Percentiles rank a stretch among this genome's conserved stretches.
phyloP scores from a whole-genome alignment of 257 asterid species.

The Przewalskia tangutica region DNA sequence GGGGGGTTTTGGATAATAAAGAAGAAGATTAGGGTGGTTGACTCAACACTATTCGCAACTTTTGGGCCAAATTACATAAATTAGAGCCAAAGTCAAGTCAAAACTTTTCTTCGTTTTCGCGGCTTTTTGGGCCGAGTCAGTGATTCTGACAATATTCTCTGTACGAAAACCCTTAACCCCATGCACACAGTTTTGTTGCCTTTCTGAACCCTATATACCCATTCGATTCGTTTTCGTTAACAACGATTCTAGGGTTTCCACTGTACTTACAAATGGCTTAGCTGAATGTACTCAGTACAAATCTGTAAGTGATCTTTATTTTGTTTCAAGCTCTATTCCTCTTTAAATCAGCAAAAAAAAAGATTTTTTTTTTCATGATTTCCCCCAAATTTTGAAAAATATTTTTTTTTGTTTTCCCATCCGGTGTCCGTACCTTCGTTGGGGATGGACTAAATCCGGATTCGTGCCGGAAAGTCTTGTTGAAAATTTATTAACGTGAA shows the following conservation, averaged over 20 bases:
- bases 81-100: background rate
- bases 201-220: background rate
- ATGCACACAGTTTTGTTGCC: background rate
- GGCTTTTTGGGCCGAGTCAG: background rate
- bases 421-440: no score
- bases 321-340: background rate
- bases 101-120: conserved; percentile 2
- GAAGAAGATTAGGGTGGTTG: background rate
- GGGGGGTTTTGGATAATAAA: background rate
- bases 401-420: background rate
- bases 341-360: background rate
- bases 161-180: conserved; percentile 1
- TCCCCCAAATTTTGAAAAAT: background rate
- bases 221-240: background rate
- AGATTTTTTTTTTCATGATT: background rate
- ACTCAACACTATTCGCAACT: background rate
- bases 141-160: conserved; percentile 2
- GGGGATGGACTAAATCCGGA: no score
- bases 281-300: background rate
- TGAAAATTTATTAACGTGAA: no score
- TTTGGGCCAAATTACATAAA: background rate
- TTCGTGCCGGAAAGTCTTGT: no score
- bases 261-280: background rate
- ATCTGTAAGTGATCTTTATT: background rate
- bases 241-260: background rate